These are phyloP conservation scores for Clitopilus hobsonii DNA, from an alignment of 768 basidiomycete species.

Conservation along the genomic window DNA sequence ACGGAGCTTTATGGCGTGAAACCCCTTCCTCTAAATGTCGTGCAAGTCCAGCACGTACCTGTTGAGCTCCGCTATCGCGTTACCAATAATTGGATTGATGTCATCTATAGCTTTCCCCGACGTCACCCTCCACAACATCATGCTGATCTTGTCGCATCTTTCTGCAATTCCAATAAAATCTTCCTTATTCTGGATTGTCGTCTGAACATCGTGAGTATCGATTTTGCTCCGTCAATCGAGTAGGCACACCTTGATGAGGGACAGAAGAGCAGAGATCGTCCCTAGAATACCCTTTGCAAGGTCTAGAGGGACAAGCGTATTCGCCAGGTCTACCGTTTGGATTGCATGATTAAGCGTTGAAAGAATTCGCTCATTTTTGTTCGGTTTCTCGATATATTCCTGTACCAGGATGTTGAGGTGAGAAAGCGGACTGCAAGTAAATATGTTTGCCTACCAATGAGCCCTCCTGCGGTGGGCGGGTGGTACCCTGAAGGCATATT, in stretches of 20 bases:
- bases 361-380: too few species aligned
- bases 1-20: background rate
- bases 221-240: background rate
- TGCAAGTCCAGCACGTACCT: background rate
- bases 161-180: slow-evolving; percentile 10
- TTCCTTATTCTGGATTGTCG: slow-evolving; percentile 2
- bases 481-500: background rate
- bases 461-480: background rate
- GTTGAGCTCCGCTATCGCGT: slow-evolving; percentile 6
- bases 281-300: background rate
- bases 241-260: slow-evolving; percentile 1
- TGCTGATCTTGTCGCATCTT: slow-evolving; percentile 9
- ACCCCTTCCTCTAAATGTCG: background rate
- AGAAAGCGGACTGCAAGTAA: background rate
- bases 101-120: background rate
- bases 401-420: background rate
- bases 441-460: background rate
- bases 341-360: too few species aligned
- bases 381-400: background rate
- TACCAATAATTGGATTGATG: background rate
- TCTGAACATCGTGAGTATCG: background rate
- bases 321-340: too few species aligned
- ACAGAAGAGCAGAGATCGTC: background rate
- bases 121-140: slow-evolving; percentile 8
- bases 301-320: too few species aligned